Conservation (phyloP, 2,329 filamentous ascomycete species). For the Aspergillus sp. region DNA sequence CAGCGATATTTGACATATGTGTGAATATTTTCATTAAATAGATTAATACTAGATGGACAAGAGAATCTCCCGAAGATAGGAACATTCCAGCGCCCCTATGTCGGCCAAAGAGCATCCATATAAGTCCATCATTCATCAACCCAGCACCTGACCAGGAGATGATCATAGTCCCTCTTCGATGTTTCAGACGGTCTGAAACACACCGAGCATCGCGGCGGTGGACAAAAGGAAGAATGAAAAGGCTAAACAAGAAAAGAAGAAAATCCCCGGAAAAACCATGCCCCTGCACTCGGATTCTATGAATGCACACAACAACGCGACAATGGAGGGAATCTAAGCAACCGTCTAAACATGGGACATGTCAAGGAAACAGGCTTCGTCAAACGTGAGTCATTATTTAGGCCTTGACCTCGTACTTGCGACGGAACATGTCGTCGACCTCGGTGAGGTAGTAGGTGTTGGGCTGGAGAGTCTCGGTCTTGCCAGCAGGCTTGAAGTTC, state of each 20-base stretch:
- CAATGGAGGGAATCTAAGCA: slow-evolving; percentile 35
- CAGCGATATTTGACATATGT: too few relatives aligned
- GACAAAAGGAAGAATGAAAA: slow-evolving; percentile 4
- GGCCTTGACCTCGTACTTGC: slow-evolving; percentile 73
- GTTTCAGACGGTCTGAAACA: not conserved
- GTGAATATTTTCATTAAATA: not conserved
- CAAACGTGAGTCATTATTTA: slow-evolving; percentile 41
- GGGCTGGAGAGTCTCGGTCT: slow-evolving; percentile 62
- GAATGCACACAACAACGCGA: slow-evolving; percentile 22
- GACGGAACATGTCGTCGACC: slow-evolving; percentile 83
- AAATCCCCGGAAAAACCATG: not conserved
- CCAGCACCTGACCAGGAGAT: slow-evolving; percentile 2
- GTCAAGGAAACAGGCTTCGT: slow-evolving; percentile 23
- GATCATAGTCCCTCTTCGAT: not conserved
- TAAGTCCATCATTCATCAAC: slow-evolving; percentile 1
- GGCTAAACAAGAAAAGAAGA: slow-evolving; percentile 6
- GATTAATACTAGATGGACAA: slow-evolving; percentile 15
- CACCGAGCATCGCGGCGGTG: slow-evolving; percentile 2
- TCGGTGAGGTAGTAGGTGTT: slow-evolving; percentile 77
- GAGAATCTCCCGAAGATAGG: slow-evolving; percentile 10
- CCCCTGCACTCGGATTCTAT: slow-evolving; percentile 21
- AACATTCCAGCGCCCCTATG: slow-evolving; percentile 15
- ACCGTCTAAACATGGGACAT: slow-evolving; percentile 30
- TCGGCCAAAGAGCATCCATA: slow-evolving; percentile 7
- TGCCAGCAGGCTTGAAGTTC: slow-evolving; percentile 69